phyloP scores from a whole-genome alignment of 179 eudicot genomes.

The Heliamphora pulchella region DNA sequence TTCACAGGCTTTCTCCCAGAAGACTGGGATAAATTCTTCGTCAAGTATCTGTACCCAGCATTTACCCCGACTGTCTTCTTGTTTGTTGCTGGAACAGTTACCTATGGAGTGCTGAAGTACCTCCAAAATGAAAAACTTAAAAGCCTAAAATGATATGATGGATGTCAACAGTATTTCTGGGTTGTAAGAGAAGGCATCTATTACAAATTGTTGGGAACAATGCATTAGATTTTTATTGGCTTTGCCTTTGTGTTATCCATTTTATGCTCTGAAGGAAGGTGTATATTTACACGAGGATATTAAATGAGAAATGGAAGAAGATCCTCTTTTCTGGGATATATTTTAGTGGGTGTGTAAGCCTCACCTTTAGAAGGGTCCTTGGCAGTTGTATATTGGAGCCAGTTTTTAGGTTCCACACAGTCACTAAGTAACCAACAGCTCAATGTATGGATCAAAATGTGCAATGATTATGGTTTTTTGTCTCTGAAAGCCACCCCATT shows the following conservation, averaged over 20 bases:
- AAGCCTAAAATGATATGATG: constrained; percentile 28
- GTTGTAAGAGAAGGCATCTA: background rate
- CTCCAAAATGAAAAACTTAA: constrained; percentile 53
- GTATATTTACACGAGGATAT: background rate
- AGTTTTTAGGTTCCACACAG: background rate
- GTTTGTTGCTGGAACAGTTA: constrained; percentile 69
- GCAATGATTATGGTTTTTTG: background rate
- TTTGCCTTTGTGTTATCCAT: background rate
- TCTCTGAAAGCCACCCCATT: background rate
- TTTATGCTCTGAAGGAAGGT: background rate
- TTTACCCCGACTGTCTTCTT: constrained; percentile 78
- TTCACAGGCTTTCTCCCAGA: constrained; percentile 68
- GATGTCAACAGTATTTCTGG: background rate
- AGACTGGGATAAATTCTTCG: constrained; percentile 63
- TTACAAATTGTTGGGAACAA: background rate
- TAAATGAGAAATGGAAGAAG: background rate
- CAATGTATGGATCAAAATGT: background rate
- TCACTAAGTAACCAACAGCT: background rate
- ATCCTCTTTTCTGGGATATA: too few species aligned
- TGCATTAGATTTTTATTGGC: background rate
- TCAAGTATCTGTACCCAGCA: constrained; percentile 64
- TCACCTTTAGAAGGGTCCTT: background rate
- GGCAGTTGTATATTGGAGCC: background rate
- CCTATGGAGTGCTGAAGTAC: constrained; percentile 70
- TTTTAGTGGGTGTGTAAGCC: background rate